Percentiles rank a stretch among this genome's conserved stretches.
Evolutionary conservation across 805 yeast genomes (phyloP).

Genomic region (Zygosaccharomyces gambellarensis): DNA sequence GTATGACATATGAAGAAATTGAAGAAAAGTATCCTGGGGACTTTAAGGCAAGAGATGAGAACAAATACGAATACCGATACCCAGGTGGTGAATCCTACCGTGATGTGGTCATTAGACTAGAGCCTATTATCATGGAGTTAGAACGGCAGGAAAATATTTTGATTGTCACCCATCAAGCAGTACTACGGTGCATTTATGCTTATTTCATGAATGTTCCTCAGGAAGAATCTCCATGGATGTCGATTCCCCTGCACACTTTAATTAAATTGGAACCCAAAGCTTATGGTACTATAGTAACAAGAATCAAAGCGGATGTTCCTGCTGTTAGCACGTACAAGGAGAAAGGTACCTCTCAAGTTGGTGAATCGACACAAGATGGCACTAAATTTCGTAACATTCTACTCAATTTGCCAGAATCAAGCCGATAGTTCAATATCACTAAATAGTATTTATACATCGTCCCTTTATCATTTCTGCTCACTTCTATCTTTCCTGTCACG

Average conservation of each 20-base stretch:
- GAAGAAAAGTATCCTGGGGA: conserved; percentile 85
- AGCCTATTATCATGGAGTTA: conserved; percentile 96
- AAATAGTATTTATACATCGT: not conserved
- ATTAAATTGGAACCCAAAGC: conserved; percentile 95
- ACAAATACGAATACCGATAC: conserved; percentile 92
- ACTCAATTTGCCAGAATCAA: conserved; percentile 16
- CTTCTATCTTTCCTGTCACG: not conserved
- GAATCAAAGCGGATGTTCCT: conserved; percentile 93
- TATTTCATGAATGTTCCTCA: conserved; percentile 98
- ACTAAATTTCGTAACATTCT: conserved; percentile 21
- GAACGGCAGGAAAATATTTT: conserved; percentile 95
- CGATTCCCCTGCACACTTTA: conserved; percentile 92
- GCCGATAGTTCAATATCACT: not conserved
- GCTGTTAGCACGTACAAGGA: conserved; percentile 97
- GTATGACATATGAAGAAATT: conserved; percentile 92
- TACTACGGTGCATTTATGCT: conserved; percentile 91
- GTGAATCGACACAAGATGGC: conserved; percentile 31
- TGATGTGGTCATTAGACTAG: conserved; percentile 89
- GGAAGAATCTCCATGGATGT: conserved; percentile 98
- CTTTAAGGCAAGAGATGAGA: conserved; percentile 90
- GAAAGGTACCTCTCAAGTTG: conserved; percentile 66
- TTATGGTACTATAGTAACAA: conserved; percentile 77
- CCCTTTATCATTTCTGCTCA: not conserved
- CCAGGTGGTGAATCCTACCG: conserved; percentile 97
- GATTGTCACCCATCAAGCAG: conserved; percentile 97